Base-by-base conservation (phyloP, 1,284 basidiomycete species). In the Moesziomyces sp. region DNA sequence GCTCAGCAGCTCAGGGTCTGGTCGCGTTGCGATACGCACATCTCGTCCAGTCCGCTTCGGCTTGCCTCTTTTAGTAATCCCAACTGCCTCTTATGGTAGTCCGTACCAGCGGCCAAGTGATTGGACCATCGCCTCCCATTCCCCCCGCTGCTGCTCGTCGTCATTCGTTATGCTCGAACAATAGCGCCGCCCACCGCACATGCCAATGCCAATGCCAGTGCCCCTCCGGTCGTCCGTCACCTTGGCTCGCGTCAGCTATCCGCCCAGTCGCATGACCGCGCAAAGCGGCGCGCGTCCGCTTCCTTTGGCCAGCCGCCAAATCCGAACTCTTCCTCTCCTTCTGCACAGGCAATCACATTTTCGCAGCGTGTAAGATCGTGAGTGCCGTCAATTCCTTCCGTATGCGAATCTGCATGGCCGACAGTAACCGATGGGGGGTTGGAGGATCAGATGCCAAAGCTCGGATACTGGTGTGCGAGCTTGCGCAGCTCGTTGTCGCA, bases 51-150 rank as follows among this genome's bases (percentile, higher is more conserved):
- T 21, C 21, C 21, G 21, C 21, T 21, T n/a, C 45, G 38, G 35
- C 48, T 46, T 71, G 61, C 68, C 68, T 71, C 68, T 71, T 65
- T 57, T 65, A 58, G 68, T 64, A 71, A 71, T 64, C 51, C 6
- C 57, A 63, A 52, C 66, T 69, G 66, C 66, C 66, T 69, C 59
- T 69, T 46, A 69, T 62, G 66, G 66, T 69, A 62, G 35, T 35
- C 35, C 21, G 21, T 21, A 21, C 1, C 21, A 21, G 21, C 21
- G 21, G 21, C 21, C 21, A 21, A 21, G 21, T 21, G 21, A 21
- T 21, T 21, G 21, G 21, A 21, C 21, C 21, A 21, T 21, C 21
- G 21, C 21, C 21, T 21, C 21, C 21, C 1, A 21, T 21, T 21
- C 21, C 21, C 21, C 21, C 21, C 21, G 21, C 21, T 21, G 21